Evolutionary conservation across 257 asterid species (phyloP).

Genomic region (Solanum bulbocastanum): DNA sequence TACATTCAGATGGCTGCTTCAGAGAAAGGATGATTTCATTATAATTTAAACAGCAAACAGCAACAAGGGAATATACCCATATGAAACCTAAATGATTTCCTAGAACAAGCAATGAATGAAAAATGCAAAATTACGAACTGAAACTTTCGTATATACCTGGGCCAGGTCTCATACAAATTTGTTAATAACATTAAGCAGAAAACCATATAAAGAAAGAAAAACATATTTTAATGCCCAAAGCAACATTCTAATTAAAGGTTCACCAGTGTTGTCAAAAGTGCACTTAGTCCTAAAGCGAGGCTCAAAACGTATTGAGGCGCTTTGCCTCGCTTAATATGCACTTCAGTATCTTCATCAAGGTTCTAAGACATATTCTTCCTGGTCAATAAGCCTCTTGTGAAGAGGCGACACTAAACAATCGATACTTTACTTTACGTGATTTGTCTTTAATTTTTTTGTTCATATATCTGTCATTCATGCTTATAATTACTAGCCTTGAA

Average conservation of each 20-base stretch:
- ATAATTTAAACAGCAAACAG: neutral
- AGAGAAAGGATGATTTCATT: constrained; percentile 25
- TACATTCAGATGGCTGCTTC: constrained; percentile 97
- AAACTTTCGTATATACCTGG: neutral
- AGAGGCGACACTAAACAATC: neutral
- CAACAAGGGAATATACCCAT: neutral
- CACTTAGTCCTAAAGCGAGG: no score
- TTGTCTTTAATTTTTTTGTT: neutral
- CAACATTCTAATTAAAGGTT: neutral
- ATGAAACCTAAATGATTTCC: neutral
- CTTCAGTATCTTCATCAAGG: neutral
- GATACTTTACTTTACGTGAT: neutral
- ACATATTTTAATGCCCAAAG: neutral
- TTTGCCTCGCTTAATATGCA: neutral
- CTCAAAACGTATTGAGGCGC: neutral
- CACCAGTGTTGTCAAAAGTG: neutral
- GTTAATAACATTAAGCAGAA: neutral
- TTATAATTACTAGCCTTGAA: no score
- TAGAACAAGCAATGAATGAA: neutral
- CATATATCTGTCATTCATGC: neutral
- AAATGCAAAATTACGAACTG: neutral
- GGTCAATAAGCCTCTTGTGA: neutral
- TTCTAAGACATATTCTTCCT: neutral
- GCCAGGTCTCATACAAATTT: neutral
- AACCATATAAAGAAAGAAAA: neutral